Evolutionary conservation across 139 green algal genomes (phyloP).

Genomic region (Raphidocelis subcapitata): DNA sequence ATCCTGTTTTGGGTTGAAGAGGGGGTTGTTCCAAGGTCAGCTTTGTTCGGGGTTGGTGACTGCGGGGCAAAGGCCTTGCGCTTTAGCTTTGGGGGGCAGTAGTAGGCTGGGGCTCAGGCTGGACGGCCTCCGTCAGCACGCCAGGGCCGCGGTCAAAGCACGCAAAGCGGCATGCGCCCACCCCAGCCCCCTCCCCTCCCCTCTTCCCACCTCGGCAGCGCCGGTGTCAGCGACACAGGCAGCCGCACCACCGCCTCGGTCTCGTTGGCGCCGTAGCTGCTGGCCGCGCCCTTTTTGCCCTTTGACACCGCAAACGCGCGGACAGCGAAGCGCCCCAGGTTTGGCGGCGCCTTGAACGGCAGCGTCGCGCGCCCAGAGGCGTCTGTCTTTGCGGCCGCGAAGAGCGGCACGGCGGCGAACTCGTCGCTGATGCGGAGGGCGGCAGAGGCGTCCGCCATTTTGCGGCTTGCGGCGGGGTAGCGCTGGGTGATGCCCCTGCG

Average conservation of each 20-base stretch:
- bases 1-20: constrained; percentile 5
- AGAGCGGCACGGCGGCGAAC: constrained; percentile 14
- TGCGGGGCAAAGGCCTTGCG: too few relatives aligned
- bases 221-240: constrained; percentile 52
- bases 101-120: too few relatives aligned
- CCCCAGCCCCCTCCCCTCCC: too few relatives aligned
- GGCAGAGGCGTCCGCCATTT: not conserved
- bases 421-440: not conserved
- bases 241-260: constrained; percentile 44
- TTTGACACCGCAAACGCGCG: constrained; percentile 24
- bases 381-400: constrained; percentile 5
- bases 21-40: not conserved
- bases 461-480: constrained; percentile 7
- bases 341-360: constrained; percentile 33
- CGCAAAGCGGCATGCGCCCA: too few relatives aligned
- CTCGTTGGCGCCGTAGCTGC: constrained; percentile 48
- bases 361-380: not conserved
- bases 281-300: not conserved
- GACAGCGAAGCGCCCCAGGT: constrained; percentile 45
- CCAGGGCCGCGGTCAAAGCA: too few relatives aligned
- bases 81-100: too few relatives aligned
- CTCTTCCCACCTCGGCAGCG: constrained; percentile 38
- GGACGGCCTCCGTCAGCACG: too few relatives aligned
- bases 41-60: too few relatives aligned
- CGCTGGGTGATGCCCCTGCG: constrained; percentile 11